These are phyloP conservation scores for Chrysanthemum seticuspe DNA, from an alignment of 129 eudicot genomes.

Conservation along the genomic window DNA sequence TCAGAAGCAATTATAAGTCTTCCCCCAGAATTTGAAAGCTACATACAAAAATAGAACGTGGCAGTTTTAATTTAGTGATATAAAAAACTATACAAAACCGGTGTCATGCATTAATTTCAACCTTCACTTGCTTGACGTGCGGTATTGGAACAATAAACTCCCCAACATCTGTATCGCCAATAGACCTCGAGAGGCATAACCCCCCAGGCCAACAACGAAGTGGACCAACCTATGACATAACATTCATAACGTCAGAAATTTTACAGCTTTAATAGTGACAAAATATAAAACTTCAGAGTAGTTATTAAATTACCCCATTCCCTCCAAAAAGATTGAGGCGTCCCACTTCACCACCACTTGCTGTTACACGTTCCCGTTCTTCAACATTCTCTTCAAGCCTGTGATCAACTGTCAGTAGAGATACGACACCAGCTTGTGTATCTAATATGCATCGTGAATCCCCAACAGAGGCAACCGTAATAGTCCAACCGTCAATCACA, in stretches of 20 bases:
- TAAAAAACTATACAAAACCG: background rate
- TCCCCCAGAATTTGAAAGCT: conserved; percentile 94
- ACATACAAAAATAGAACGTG: conserved; percentile 9
- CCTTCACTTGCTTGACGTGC: conserved; percentile 98
- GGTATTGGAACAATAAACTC: conserved; percentile 95
- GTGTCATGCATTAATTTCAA: conserved; percentile 8
- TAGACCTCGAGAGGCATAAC: conserved; percentile 94
- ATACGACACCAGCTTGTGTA: conserved; percentile 90
- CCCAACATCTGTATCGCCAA: conserved; percentile 99
- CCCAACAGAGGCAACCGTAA: conserved; percentile 97
- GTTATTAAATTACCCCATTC: conserved; percentile 51
- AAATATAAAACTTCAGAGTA: background rate
- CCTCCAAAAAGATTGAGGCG: conserved; percentile 83
- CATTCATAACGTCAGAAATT: background rate
- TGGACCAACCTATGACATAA: conserved; percentile 73
- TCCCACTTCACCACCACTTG: conserved; percentile 96
- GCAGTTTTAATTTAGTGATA: background rate
- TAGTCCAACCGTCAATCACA: conserved; percentile 96
- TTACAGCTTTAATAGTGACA: background rate
- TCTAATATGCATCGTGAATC: conserved; percentile 96
- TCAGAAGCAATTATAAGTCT: conserved; percentile 98
- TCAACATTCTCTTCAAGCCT: conserved; percentile 93
- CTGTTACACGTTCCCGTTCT: conserved; percentile 93
- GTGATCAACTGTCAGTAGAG: conserved; percentile 90
- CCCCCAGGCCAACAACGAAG: conserved; percentile 99